Conservation (phyloP, 306 rosid species). For the Prunus dulcis region DNA sequence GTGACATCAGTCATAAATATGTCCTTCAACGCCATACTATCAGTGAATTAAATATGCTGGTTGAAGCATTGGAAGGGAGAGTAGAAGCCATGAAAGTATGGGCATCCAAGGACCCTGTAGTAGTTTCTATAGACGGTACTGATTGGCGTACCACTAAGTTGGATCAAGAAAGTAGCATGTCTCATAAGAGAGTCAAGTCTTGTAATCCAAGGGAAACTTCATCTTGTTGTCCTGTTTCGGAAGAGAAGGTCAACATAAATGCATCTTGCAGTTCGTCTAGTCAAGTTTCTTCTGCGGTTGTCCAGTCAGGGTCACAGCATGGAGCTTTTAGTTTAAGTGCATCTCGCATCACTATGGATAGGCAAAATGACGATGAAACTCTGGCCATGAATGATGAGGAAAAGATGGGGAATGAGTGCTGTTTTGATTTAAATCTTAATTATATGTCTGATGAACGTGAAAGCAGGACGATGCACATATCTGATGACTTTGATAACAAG, state of each 20-base stretch:
- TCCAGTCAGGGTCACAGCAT: conserved; percentile 50
- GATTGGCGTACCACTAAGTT: conserved; percentile 31
- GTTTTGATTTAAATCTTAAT: conserved; percentile 58
- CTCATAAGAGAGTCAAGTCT: conserved; percentile 11
- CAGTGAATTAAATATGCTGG: conserved; percentile 51
- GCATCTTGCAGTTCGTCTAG: conserved; percentile 41
- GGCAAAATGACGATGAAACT: conserved; percentile 34
- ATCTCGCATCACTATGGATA: conserved; percentile 37
- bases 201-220: conserved; percentile 30
- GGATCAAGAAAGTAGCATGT: conserved; percentile 27
- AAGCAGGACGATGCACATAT: conserved; percentile 23
- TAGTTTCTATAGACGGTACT: conserved; percentile 32
- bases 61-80: conserved; percentile 69
- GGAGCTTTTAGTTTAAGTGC: conserved; percentile 36
- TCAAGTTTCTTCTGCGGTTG: conserved; percentile 55
- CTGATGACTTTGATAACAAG: conserved; percentile 37
- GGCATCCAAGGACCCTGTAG: conserved; percentile 32
- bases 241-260: conserved; percentile 43
- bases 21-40: conserved; percentile 57
- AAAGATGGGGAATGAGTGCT: conserved; percentile 36
- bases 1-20: conserved; percentile 48
- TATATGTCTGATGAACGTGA: conserved; percentile 39
- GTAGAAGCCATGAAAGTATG: conserved; percentile 41
- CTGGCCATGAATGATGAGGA: conserved; percentile 26
- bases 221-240: conserved; percentile 33